Conservation (phyloP, 306 rosid genomes). For the Cicer bijugum region DNA sequence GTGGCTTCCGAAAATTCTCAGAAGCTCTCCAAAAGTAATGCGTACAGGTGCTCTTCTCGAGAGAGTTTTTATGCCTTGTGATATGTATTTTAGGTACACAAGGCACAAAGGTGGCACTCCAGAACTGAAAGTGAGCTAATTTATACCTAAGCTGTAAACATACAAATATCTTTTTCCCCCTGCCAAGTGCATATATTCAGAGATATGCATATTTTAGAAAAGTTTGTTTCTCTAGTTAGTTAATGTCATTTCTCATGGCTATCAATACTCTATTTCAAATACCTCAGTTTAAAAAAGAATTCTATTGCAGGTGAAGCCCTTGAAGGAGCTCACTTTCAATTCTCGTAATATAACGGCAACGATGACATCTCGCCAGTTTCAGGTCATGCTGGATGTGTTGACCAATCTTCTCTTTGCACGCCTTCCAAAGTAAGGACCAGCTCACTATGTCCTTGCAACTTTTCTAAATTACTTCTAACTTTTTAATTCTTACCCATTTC, state of each 20-base stretch:
- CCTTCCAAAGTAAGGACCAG: conserved; percentile 78
- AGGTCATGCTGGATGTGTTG: conserved; percentile 91
- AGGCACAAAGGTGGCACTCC: conserved; percentile 99
- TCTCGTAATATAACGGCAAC: conserved; percentile 88
- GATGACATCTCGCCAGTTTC: conserved; percentile 99
- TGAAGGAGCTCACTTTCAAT: conserved; percentile 89
- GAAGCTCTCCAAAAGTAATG: conserved; percentile 95
- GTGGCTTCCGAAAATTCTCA: conserved; percentile 95
- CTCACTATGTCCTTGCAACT: conserved; percentile 30
- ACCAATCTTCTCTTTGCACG: conserved; percentile 95
- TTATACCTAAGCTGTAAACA: conserved; percentile 23
- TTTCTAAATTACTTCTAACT: conserved; percentile 16
- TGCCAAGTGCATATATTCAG: conserved; percentile 16
- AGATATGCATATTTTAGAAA: conserved; percentile 17
- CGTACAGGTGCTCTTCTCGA: conserved; percentile 99
- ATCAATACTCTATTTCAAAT: conserved; percentile 33
- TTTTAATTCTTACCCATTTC: conserved; percentile 26
- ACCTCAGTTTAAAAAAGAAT: not conserved
- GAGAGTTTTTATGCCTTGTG: conserved; percentile 99
- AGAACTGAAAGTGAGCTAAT: conserved; percentile 69
- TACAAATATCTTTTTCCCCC: not conserved
- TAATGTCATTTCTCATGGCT: conserved; percentile 33
- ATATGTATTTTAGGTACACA: conserved; percentile 94
- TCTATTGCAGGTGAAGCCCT: conserved; percentile 86
- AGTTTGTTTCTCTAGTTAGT: conserved; percentile 35